Percentiles rank a stretch among this genome's conserved stretches.
phyloP scores from a whole-genome alignment of 2,329 filamentous ascomycete species.

The Stagonosporopsis tanaceti region DNA sequence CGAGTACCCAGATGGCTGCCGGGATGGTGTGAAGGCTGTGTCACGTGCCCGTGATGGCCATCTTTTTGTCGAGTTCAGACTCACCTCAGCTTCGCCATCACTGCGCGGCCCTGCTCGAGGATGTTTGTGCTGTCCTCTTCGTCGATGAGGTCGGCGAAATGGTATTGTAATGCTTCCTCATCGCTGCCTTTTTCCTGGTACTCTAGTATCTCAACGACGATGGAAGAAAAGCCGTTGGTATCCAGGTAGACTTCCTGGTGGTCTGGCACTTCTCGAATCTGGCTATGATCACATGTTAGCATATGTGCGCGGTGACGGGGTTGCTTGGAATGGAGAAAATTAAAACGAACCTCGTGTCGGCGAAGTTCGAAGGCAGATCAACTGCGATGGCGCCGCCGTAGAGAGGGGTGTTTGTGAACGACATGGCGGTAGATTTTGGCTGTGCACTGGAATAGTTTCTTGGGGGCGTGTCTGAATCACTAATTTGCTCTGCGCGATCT shows the following conservation, averaged over 20 bases:
- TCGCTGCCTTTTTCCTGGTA: constrained; percentile 74
- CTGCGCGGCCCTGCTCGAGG: constrained; percentile 36
- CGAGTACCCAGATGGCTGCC: background rate
- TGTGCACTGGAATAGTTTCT: background rate
- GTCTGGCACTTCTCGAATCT: constrained; percentile 78
- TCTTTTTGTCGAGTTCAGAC: constrained; percentile 19
- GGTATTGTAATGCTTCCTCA: constrained; percentile 67
- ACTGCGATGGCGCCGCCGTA: constrained; percentile 76
- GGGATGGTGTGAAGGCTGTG: background rate
- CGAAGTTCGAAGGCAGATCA: constrained; percentile 72
- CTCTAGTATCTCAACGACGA: constrained; percentile 91
- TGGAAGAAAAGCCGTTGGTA: constrained; percentile 79
- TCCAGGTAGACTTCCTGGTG: constrained; percentile 95
- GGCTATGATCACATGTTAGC: constrained; percentile 55
- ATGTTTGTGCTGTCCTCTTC: constrained; percentile 50
- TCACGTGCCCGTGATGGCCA: constrained; percentile 5
- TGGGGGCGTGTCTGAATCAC: constrained; percentile 19
- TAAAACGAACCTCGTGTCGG: constrained; percentile 72
- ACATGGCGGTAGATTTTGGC: constrained; percentile 54
- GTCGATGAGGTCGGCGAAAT: constrained; percentile 58
- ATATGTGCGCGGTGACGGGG: constrained; percentile 14
- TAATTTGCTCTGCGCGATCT: constrained; percentile 16
- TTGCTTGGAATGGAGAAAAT: constrained; percentile 4
- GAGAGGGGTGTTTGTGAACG: constrained; percentile 67
- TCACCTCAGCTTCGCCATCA: constrained; percentile 50